Evolutionary conservation across 345 rosid genomes (phyloP), one percentile per base, ranked within the genome.

Genomic region (Brassica nigra): DNA sequence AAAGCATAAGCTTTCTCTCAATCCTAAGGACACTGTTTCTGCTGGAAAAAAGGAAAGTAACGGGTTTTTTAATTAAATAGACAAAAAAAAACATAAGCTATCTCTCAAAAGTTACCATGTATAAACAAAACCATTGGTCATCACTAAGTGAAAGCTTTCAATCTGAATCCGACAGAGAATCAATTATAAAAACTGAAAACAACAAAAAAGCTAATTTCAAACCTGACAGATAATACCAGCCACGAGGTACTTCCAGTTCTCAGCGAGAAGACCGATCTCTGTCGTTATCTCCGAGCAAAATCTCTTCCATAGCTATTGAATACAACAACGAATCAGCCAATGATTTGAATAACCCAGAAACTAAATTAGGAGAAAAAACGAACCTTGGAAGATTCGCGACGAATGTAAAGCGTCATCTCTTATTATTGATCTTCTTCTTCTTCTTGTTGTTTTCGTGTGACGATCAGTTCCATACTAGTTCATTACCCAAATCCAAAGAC

Each of bases 321-420:
- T n/a, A n/a, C n/a, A n/a, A n/a, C n/a, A n/a, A n/a, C 77, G 9
- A 59, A 81, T 80, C 65, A 78, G 83, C 68, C 5, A 20, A 75
- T 12, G 5, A 11, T 29, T 7, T 16, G 27, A 33, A 57, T 31
- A 70, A 65, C 68, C 68, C 76, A 80, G 68, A 71, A 54, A 20
- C 20, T 27, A 36, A 65, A 77, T 71, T 3, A 61, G 27, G 44
- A 15, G n/a, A n/a, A 8, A 9, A 6, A 63, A 37, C 27, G 47
- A 76, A 90, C 92, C 94, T 92, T 92, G 9, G 98, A 92, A 89
- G 98, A 88, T 88, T 94, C 96, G 65, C 96, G 95, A 84, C 99
- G 89, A 89, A 95, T 90, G 92, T 91, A 95, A 87, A 88, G 88
- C 78, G 91, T 89, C 99, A 95, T 95, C 84, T 78, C 70, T 80